phyloP scores from a whole-genome alignment of 139 green algal species.

The Nannochloris sp. region DNA sequence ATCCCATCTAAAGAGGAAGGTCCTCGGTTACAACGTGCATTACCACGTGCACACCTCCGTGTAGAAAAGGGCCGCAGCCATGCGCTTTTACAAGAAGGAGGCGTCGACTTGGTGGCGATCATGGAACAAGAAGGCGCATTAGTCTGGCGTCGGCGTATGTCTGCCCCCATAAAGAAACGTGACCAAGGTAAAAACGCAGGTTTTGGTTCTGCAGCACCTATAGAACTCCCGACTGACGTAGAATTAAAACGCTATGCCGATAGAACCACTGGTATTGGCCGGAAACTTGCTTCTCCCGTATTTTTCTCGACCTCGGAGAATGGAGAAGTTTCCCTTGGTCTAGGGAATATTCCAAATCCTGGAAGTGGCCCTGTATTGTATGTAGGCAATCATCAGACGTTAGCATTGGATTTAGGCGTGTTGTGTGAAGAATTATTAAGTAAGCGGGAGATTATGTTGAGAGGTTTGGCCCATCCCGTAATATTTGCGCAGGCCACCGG shows the following conservation, averaged over 20 bases:
- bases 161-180: conserved; percentile 20
- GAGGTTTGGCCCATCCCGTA: conserved; percentile 76
- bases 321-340: conserved; percentile 35
- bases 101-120: conserved; percentile 59
- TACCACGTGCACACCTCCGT: conserved; percentile 41
- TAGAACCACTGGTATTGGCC: conserved; percentile 21
- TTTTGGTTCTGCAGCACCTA: conserved; percentile 54
- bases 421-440: conserved; percentile 67
- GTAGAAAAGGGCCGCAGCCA: conserved; percentile 46
- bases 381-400: conserved; percentile 92
- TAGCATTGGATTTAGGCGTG: conserved; percentile 69
- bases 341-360: conserved; percentile 31
- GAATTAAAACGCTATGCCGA: conserved; percentile 37
- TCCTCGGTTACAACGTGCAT: conserved; percentile 28
- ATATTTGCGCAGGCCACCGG: conserved; percentile 13
- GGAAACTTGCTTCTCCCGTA: conserved; percentile 61
- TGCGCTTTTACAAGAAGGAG: conserved; percentile 72
- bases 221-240: conserved; percentile 68
- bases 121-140: conserved; percentile 77
- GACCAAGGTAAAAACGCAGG: conserved; percentile 14
- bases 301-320: conserved; percentile 64
- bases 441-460: conserved; percentile 53
- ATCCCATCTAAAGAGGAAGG: conserved; percentile 58
- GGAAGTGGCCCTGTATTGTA: conserved; percentile 59
- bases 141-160: conserved; percentile 32